These are phyloP conservation scores for Ustilago hordei DNA, from an alignment of 1,284 basidiomycete genomes.

Conservation along the genomic window DNA sequence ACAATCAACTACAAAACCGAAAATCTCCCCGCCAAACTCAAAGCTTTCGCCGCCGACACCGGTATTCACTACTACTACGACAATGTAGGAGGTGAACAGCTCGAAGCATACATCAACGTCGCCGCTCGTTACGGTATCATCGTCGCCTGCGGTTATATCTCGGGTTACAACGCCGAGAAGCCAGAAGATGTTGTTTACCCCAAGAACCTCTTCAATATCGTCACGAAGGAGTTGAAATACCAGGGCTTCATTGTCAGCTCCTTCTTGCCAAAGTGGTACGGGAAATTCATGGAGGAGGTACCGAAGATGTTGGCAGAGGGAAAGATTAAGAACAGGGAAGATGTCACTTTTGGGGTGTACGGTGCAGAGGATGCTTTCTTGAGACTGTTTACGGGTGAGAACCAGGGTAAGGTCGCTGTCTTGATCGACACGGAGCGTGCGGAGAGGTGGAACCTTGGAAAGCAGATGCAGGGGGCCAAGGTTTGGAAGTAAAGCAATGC, in stretches of 20 bases:
- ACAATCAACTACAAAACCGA: constrained; percentile 86
- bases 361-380: constrained; percentile 52
- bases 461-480: constrained; percentile 33
- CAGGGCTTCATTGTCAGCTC: constrained; percentile 46
- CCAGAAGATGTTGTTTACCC: constrained; percentile 48
- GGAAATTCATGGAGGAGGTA: constrained; percentile 39
- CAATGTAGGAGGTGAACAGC: constrained; percentile 57
- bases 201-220: constrained; percentile 54
- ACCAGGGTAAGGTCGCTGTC: constrained; percentile 48
- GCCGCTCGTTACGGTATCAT: constrained; percentile 54
- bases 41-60: constrained; percentile 41
- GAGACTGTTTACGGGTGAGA: constrained; percentile 50
- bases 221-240: constrained; percentile 50
- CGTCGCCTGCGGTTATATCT: constrained; percentile 53
- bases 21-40: constrained; percentile 71
- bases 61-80: constrained; percentile 59
- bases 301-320: constrained; percentile 49
- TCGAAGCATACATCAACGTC: constrained; percentile 50
- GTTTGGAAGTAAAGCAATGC: constrained; percentile 35
- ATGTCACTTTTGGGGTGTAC: constrained; percentile 49
- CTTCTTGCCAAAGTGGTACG: constrained; percentile 45
- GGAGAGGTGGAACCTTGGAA: constrained; percentile 45
- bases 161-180: constrained; percentile 52
- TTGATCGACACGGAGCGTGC: constrained; percentile 50
- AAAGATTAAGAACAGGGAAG: constrained; percentile 46